Conservation (phyloP, 805 yeast genomes). For the Grigorovia jiainica region DNA sequence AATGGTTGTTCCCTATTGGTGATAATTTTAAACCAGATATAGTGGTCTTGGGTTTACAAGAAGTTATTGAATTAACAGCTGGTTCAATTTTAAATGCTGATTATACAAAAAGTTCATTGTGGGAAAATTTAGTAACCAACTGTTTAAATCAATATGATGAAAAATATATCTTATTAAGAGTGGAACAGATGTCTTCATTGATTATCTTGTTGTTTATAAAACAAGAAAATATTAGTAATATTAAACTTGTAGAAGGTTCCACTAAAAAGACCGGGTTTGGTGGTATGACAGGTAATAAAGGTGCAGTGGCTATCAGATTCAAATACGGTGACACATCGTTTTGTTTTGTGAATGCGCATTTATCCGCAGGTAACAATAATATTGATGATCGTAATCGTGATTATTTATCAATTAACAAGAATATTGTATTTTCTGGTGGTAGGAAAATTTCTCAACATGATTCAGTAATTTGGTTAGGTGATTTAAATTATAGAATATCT, state of each 20-base stretch:
- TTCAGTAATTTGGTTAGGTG: slow-evolving; percentile 88
- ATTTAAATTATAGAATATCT: slow-evolving; percentile 74
- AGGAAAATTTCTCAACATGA: slow-evolving; percentile 75
- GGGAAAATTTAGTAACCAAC: slow-evolving; percentile 64
- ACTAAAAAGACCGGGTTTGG: slow-evolving; percentile 91
- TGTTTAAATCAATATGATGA: slow-evolving; percentile 51
- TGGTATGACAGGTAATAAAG: slow-evolving; percentile 95
- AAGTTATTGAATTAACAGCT: slow-evolving; percentile 85
- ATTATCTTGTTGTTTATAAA: slow-evolving; percentile 57
- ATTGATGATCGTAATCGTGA: slow-evolving; percentile 80
- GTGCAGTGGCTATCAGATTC: slow-evolving; percentile 89
- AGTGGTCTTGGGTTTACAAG: slow-evolving; percentile 85
- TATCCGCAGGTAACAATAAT: slow-evolving; percentile 85
- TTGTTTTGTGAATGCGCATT: slow-evolving; percentile 81
- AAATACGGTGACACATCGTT: slow-evolving; percentile 70
- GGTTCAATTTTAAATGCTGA: slow-evolving; percentile 83
- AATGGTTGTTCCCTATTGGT: slow-evolving; percentile 77
- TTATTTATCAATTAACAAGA: slow-evolving; percentile 62
- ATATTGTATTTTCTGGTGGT: slow-evolving; percentile 71
- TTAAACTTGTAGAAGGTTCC: slow-evolving; percentile 82
- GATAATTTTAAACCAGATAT: slow-evolving; percentile 56
- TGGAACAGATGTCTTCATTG: slow-evolving; percentile 68
- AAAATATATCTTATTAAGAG: slow-evolving; percentile 52
- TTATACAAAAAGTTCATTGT: slow-evolving; percentile 56
- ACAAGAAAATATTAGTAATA: slow-evolving; percentile 35